Evolutionary conservation across 2,329 filamentous ascomycete genomes (phyloP).

Genomic region (Penicillium sp.): DNA sequence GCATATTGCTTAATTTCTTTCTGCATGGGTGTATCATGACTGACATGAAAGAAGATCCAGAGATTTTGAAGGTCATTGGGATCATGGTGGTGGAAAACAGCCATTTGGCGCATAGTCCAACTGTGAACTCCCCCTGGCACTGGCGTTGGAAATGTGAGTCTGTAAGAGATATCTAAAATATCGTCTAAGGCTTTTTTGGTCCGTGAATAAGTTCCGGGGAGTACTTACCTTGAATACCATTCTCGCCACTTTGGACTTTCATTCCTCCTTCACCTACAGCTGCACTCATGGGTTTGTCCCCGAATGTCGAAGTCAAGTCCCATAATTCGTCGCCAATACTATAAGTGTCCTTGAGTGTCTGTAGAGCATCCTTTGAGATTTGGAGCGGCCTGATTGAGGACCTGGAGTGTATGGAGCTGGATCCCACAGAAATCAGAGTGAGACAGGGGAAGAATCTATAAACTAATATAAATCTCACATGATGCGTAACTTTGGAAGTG

Average conservation of each 20-base stretch:
- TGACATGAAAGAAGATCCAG: conserved; percentile 20
- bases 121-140: neutral
- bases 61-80: conserved; percentile 9
- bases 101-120: conserved; percentile 21
- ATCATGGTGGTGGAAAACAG: conserved; percentile 17
- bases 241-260: conserved; percentile 8
- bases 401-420: neutral
- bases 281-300: conserved; percentile 19
- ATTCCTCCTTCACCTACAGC: conserved; percentile 20
- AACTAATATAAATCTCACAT: neutral
- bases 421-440: neutral
- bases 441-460: neutral
- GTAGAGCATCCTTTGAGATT: conserved; percentile 15
- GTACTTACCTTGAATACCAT: conserved; percentile 7
- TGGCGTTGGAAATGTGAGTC: conserved; percentile 5
- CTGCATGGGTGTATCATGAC: neutral
- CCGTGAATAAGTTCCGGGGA: neutral
- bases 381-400: conserved; percentile 14
- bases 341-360: conserved; percentile 11
- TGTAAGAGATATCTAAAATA: conserved; percentile 13
- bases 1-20: neutral
- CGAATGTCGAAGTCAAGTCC: conserved; percentile 18
- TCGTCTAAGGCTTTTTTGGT: neutral
- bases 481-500: neutral
- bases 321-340: conserved; percentile 12